phyloP scores from a whole-genome alignment of 805 yeast genomes.

The Diddensiella caesifluorescens region DNA sequence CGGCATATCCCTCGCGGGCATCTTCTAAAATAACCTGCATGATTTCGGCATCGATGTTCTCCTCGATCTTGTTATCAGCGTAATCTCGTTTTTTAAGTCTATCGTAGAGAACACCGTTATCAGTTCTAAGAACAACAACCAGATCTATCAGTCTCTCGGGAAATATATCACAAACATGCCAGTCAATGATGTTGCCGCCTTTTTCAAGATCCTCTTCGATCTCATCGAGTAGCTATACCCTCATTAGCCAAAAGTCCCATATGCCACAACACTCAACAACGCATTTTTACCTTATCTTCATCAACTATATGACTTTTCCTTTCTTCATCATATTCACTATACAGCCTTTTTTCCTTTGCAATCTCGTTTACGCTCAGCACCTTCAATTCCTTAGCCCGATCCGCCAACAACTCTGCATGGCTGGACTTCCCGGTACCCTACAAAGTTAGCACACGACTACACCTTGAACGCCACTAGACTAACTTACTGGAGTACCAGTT shows the following conservation, averaged over 20 bases:
- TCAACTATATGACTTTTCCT: conserved; percentile 86
- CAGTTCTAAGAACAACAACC: conserved; percentile 81
- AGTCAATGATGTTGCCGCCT: conserved; percentile 90
- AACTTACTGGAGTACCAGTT: conserved; percentile 84
- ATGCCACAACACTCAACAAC: background rate
- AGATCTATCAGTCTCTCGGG: conserved; percentile 90
- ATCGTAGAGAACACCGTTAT: conserved; percentile 65
- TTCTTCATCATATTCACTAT: conserved; percentile 79
- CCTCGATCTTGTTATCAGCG: conserved; percentile 75
- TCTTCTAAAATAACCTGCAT: conserved; percentile 89
- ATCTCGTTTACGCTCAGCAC: conserved; percentile 70
- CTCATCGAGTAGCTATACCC: conserved; percentile 53
- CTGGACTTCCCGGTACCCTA: conserved; percentile 77
- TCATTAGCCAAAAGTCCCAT: background rate
- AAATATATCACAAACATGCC: conserved; percentile 96
- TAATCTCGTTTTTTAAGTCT: conserved; percentile 74
- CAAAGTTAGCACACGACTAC: conserved; percentile 1
- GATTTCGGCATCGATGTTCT: conserved; percentile 92
- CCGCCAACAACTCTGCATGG: conserved; percentile 56
- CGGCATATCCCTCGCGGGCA: conserved; percentile 75
- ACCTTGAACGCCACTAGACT: conserved; percentile 18
- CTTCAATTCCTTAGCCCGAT: conserved; percentile 45
- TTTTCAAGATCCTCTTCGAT: conserved; percentile 69
- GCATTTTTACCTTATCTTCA: conserved; percentile 64
- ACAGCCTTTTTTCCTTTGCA: conserved; percentile 71